Percentiles rank a stretch among this genome's conserved stretches.
Conservation (phyloP, 2,329 filamentous ascomycete species). For the Colletotrichum gigasporum region DNA sequence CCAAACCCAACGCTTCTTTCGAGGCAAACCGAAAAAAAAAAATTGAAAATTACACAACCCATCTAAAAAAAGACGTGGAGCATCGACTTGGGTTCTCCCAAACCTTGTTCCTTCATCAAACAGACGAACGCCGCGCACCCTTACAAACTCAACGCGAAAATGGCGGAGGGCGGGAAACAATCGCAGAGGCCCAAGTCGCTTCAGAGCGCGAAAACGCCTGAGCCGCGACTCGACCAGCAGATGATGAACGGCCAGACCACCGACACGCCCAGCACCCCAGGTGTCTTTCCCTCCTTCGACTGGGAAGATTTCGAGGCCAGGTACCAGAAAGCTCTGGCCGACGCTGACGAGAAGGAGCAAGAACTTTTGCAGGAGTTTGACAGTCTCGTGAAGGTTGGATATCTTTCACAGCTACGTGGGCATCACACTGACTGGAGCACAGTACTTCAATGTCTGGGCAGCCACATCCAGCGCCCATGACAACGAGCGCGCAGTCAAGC, state of each 20-base stretch:
- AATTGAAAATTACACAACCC: too few species aligned
- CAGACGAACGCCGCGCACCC: not conserved
- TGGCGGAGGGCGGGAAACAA: slow-evolving; percentile 10
- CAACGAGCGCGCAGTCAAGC: slow-evolving; percentile 79
- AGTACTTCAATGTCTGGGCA: slow-evolving; percentile 87
- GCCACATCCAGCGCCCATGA: slow-evolving; percentile 77
- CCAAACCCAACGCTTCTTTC: not conserved
- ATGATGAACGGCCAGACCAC: slow-evolving; percentile 40
- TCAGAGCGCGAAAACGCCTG: slow-evolving; percentile 46
- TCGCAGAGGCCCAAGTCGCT: slow-evolving; percentile 22
- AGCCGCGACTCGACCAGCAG: slow-evolving; percentile 46
- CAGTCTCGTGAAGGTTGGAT: slow-evolving; percentile 68
- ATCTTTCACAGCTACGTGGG: not conserved
- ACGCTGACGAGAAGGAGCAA: slow-evolving; percentile 71
- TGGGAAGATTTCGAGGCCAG: slow-evolving; percentile 80
- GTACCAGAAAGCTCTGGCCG: slow-evolving; percentile 72
- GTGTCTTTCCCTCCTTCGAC: slow-evolving; percentile 68
- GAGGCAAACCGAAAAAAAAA: not conserved
- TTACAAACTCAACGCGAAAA: not conserved
- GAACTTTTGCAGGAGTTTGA: slow-evolving; percentile 74
- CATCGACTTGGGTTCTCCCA: not conserved
- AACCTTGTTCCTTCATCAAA: not conserved
- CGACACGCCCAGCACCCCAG: slow-evolving; percentile 58
- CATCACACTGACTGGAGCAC: slow-evolving; percentile 7
- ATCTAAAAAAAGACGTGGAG: not conserved